Conservation (phyloP, 345 rosid species). For the Cochlearia excelsa region DNA sequence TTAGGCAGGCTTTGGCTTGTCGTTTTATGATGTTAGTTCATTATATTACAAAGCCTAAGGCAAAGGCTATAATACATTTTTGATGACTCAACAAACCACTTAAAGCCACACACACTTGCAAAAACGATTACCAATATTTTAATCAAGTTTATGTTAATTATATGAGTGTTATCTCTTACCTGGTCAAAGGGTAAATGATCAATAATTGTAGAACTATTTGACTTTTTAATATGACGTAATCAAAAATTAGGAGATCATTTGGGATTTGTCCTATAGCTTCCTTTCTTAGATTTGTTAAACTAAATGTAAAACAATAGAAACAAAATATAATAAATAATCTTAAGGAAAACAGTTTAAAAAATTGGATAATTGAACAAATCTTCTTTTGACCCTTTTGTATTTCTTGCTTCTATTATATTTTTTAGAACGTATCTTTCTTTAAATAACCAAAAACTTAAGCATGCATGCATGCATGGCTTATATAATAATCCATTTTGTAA, state of each 20-base stretch:
- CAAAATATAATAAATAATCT: background rate
- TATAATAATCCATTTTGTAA: conserved; percentile 23
- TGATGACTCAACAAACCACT: too few relatives aligned
- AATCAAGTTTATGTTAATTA: too few relatives aligned
- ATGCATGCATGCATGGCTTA: conserved; percentile 26
- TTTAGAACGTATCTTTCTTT: conserved; percentile 20
- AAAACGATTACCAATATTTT: too few relatives aligned
- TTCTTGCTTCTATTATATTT: conserved; percentile 7
- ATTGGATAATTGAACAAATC: conserved; percentile 16
- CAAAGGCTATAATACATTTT: conserved; percentile 18
- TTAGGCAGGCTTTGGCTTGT: conserved; percentile 32
- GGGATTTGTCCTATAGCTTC: too few relatives aligned
- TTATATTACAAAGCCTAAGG: conserved; percentile 25
- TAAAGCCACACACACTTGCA: background rate
- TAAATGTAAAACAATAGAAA: background rate
- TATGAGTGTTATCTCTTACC: too few relatives aligned
- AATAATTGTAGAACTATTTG: too few relatives aligned
- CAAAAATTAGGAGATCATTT: too few relatives aligned
- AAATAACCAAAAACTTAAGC: conserved; percentile 10
- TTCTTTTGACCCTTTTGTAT: background rate
- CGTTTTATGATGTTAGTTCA: conserved; percentile 32
- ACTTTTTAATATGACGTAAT: too few relatives aligned
- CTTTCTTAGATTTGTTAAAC: too few relatives aligned
- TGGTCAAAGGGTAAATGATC: too few relatives aligned
- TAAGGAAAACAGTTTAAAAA: background rate